Conservation (phyloP, 2,329 filamentous ascomycete species). For the Aspergillus sp. region DNA sequence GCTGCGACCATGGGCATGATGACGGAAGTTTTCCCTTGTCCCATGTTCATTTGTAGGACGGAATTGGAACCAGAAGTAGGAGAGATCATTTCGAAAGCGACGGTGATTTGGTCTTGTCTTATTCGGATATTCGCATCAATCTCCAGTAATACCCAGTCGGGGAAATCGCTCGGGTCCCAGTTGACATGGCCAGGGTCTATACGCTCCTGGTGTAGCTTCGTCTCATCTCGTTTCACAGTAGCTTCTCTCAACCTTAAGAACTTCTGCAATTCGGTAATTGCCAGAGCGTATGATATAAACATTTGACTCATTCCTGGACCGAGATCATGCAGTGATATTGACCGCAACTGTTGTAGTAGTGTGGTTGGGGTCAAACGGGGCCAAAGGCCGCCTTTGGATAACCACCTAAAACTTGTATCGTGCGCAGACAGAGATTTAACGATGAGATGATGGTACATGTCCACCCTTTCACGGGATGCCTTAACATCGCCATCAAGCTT, state of each 20-base stretch:
- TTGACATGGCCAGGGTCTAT: slow-evolving; percentile 54
- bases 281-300: slow-evolving; percentile 42
- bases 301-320: slow-evolving; percentile 35
- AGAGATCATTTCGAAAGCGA: slow-evolving; percentile 60
- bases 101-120: slow-evolving; percentile 60
- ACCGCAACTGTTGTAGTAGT: slow-evolving; percentile 47
- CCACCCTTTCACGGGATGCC: slow-evolving; percentile 21
- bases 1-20: slow-evolving; percentile 67
- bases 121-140: slow-evolving; percentile 66
- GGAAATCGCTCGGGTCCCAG: slow-evolving; percentile 55
- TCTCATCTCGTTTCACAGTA: slow-evolving; percentile 24
- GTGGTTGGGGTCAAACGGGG: slow-evolving; percentile 42
- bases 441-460: slow-evolving; percentile 14
- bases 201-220: slow-evolving; percentile 45
- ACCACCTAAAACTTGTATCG: slow-evolving; percentile 39
- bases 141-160: slow-evolving; percentile 68
- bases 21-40: slow-evolving; percentile 68
- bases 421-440: slow-evolving; percentile 19
- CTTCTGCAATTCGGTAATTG: slow-evolving; percentile 45
- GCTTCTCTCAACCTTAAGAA: slow-evolving; percentile 46
- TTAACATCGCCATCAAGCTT: slow-evolving; percentile 18
- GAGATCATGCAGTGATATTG: slow-evolving; percentile 29
- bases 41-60: slow-evolving; percentile 68
- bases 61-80: slow-evolving; percentile 56
- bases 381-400: slow-evolving; percentile 41